Evolutionary conservation across 177 flowering plant species (phyloP).

Genomic region (Telopea speciosissima): DNA sequence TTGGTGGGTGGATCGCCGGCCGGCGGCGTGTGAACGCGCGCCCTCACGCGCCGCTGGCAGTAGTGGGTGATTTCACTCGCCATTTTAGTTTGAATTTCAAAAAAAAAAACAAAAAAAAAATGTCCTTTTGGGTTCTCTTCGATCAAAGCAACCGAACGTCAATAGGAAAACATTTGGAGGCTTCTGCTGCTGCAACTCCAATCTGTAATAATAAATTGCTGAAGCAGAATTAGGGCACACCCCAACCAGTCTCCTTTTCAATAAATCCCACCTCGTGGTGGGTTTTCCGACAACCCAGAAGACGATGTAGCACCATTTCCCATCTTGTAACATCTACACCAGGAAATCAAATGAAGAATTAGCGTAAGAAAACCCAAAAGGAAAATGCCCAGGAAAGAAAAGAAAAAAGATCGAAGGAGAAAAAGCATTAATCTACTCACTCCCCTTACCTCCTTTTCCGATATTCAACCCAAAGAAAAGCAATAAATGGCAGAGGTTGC

Average conservation of each 20-base stretch:
- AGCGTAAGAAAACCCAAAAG: neutral
- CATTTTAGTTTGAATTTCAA: no score
- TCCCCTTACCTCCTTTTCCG: constrained; percentile 44
- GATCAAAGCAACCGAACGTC: constrained; percentile 52
- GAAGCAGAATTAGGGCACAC: constrained; percentile 56
- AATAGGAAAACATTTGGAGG: constrained; percentile 58
- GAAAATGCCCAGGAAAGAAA: no score
- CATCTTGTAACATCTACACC: constrained; percentile 70
- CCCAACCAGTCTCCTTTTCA: constrained; percentile 60
- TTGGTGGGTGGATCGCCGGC: no score
- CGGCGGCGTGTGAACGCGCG: no score
- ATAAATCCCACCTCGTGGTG: constrained; percentile 55
- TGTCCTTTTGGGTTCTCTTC: no score
- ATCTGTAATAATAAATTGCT: constrained; percentile 36
- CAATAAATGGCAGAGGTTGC: constrained; percentile 65
- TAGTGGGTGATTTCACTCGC: no score
- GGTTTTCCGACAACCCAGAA: constrained; percentile 69
- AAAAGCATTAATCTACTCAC: neutral
- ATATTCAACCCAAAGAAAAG: constrained; percentile 64
- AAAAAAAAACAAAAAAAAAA: no score
- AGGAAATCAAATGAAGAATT: constrained; percentile 6
- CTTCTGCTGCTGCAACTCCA: constrained; percentile 38
- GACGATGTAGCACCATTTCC: constrained; percentile 85
- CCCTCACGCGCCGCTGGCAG: no score
- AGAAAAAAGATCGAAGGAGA: no score